A percentile compares a stretch with the other conserved stretches of the same genome.
Evolutionary conservation across 108 stramenopile genomes (phyloP).

Genomic region (Stephanodiscus minutulus): DNA sequence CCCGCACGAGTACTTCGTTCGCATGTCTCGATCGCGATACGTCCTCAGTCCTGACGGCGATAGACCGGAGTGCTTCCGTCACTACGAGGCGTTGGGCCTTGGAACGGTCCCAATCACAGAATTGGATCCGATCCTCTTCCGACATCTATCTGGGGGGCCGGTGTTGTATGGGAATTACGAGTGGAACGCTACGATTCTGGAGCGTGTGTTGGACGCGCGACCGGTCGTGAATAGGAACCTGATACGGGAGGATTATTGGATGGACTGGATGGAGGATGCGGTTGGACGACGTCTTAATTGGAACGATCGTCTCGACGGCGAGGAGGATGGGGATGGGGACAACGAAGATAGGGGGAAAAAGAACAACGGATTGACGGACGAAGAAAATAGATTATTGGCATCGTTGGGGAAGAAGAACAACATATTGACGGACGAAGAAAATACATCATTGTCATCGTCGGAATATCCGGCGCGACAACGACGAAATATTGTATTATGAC

Average conservation of each 20-base stretch:
- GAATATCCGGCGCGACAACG: too few species aligned
- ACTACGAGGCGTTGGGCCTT: conserved; percentile 23
- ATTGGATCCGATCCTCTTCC: conserved; percentile 8
- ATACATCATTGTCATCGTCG: too few species aligned
- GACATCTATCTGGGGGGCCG: conserved; percentile 5
- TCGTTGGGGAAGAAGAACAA: too few species aligned
- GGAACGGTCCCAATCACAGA: conserved; percentile 29
- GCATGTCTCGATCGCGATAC: conserved; percentile 12
- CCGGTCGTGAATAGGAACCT: conserved; percentile 36
- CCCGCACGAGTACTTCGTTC: neutral
- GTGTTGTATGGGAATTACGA: conserved; percentile 7
- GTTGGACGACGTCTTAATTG: neutral
- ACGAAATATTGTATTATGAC: too few species aligned
- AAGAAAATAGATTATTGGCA: neutral
- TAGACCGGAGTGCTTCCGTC: conserved; percentile 27
- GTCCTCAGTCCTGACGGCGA: conserved; percentile 19
- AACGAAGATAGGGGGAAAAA: neutral
- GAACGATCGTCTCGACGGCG: neutral
- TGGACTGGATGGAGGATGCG: neutral
- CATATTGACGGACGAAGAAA: too few species aligned
- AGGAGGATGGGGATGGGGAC: neutral
- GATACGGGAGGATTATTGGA: conserved; percentile 44
- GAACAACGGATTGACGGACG: neutral
- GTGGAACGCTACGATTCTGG: conserved; percentile 10
- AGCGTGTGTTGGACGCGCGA: neutral